Base-by-base conservation (phyloP, 352 stramenopile species). In the Pythium grandisporangium region DNA sequence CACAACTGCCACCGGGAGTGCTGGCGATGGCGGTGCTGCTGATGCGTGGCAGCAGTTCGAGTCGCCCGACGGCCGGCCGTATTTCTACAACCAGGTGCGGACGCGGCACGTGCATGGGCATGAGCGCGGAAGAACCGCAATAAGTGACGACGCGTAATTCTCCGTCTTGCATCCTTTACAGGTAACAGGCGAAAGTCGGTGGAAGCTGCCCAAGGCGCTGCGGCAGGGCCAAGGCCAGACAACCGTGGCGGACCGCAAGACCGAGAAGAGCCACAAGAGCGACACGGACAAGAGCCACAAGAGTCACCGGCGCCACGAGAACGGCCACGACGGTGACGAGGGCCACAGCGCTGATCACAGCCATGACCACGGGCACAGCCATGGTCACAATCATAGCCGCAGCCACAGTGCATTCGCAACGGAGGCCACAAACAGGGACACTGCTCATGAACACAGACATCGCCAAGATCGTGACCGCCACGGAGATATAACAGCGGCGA, bases 1-100 rank as follows among this genome's bases (percentile, higher is more conserved):
- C n/a, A n/a, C n/a, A n/a, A n/a, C n/a, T n/a, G n/a, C n/a, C n/a
- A n/a, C n/a, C n/a, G n/a, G n/a, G n/a, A n/a, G n/a, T n/a, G n/a
- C n/a, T n/a, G n/a, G n/a, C n/a, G n/a, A n/a, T n/a, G n/a, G n/a
- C n/a, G n/a, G n/a, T n/a, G n/a, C n/a, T n/a, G n/a, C n/a, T n/a
- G n/a, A n/a, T 52, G 19, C 36, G 45, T 85, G 71, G 71, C 51
- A 76, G 49, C 37, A 54, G 41, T 84, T 74, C 49, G 80, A 58
- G 45, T 62, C 71, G 16, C 69, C 70, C 4, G 72, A 85, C 27
- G 72, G 72, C 3, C 64, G 70, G 19, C 38, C 51, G 10, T 83
- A 85, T 47, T 85, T 74, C 45, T 83, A 82, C 51, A 85, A 85
- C 30, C 50, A 65, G 30, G 53, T 64, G 27, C 16, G 37, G 36